Evolutionary conservation across 441 rosid genomes (phyloP).

Genomic region (Rhodomyrtus psidioides): DNA sequence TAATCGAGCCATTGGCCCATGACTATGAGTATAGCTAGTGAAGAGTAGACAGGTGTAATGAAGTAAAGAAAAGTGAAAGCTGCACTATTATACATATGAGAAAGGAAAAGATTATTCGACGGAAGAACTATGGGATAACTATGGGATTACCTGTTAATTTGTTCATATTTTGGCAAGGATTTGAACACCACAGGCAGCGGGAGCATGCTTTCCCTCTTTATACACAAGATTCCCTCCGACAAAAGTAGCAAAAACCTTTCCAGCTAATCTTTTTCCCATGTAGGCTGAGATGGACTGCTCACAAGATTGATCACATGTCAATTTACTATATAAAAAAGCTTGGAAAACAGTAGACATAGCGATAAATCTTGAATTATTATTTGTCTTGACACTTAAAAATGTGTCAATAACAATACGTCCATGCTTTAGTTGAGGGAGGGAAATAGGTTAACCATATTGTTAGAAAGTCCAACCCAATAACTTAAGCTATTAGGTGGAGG

Average conservation of each 20-base stretch:
- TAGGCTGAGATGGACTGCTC: constrained; percentile 77
- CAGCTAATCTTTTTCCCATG: constrained; percentile 65
- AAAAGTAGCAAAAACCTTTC: constrained; percentile 76
- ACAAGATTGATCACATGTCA: neutral
- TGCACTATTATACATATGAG: neutral
- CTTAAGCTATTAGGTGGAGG: too few relatives aligned
- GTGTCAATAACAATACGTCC: neutral
- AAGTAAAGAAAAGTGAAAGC: neutral
- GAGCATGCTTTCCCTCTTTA: constrained; percentile 66
- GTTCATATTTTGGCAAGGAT: constrained; percentile 40
- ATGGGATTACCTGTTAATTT: neutral
- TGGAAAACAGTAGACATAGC: neutral
- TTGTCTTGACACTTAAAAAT: neutral
- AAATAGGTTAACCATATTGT: neutral
- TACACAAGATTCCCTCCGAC: constrained; percentile 87
- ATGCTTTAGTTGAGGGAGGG: neutral
- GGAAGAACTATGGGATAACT: neutral
- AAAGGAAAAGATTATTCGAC: neutral
- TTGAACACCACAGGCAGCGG: constrained; percentile 62
- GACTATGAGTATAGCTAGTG: neutral
- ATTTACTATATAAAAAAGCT: neutral
- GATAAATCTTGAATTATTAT: neutral
- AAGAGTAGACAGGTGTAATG: neutral
- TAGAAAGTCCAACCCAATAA: too few relatives aligned
- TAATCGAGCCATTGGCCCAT: neutral